A percentile compares a stretch with the other conserved stretches of the same genome.
Evolutionary conservation across 345 rosid genomes (phyloP).

Genomic region (Citrus australasica): DNA sequence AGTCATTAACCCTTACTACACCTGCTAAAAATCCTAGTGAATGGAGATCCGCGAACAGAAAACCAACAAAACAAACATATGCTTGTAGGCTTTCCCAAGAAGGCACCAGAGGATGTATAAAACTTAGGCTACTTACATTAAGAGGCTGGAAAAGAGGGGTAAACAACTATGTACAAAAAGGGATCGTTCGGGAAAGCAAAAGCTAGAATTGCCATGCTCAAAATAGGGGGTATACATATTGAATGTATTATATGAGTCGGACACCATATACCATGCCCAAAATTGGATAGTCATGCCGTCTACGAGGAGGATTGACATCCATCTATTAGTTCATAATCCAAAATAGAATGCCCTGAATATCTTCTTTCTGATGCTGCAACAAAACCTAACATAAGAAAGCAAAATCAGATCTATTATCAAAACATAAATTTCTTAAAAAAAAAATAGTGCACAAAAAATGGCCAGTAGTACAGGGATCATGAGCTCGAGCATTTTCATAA

Average conservation of each 20-base stretch:
- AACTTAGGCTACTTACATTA: constrained; percentile 26
- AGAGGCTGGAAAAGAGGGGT: background rate
- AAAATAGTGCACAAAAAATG: background rate
- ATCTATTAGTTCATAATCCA: background rate
- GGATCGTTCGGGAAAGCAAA: background rate
- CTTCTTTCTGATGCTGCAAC: background rate
- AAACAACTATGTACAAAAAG: constrained; percentile 24
- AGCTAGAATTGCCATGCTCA: constrained; percentile 9
- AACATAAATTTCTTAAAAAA: background rate
- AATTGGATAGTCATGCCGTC: constrained; percentile 24
- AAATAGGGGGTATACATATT: background rate
- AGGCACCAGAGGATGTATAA: constrained; percentile 7
- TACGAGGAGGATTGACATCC: background rate
- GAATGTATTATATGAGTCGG: background rate
- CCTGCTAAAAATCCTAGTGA: background rate
- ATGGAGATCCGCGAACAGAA: background rate
- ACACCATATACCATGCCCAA: constrained; percentile 24
- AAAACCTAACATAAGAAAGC: background rate
- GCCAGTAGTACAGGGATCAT: background rate
- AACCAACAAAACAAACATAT: background rate
- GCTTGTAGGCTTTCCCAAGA: constrained; percentile 7
- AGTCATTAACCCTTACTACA: background rate
- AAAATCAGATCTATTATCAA: background rate
- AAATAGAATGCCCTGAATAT: background rate
- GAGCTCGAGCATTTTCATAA: background rate